Base-by-base conservation (phyloP, 495 filamentous ascomycete species). In the Penicillium crystallinum region DNA sequence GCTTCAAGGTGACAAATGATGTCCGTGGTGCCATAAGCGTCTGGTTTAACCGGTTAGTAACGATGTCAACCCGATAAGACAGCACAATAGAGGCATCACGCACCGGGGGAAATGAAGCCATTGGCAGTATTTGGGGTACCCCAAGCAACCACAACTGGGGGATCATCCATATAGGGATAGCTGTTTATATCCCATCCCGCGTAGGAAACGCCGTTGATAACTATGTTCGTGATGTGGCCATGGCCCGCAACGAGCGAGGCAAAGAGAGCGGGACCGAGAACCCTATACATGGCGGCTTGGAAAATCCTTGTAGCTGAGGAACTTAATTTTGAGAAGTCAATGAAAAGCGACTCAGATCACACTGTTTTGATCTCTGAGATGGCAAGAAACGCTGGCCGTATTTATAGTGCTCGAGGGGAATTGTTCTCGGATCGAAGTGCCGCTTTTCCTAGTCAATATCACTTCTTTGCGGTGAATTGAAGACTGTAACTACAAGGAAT, bases 1-100 rank as follows among this genome's bases (percentile, higher is more conserved):
- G 77, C 80, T 29, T 70, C 67, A 27, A 68, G 69, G 68, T 89
- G 85, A 72, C 87, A 91, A 65, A 82, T 78, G 54, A 90, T 89
- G 59, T 88, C 81, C 14, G 67, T 54, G 52, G 68, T 73, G 27
- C 69, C 67, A 53, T 74, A 72, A 3, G 53, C 61, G 46, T 66
- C 60, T 48, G 75, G 66, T 62, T 82, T 77, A 9, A 63, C 12
- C 5, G 6, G 18, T 33, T 15, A 41, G 25, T 22, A n/a, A 29
- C 22, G 5, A 15, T 6, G 33, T 18, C 6, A 15, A 9, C 1
- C 12, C 18, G 7, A 6, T 18, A 4, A 22, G 14, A 12, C 0
- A 31, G n/a, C 8, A 31, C 3, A 23, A 11, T 10, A 21, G 29
- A 4, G 12, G 29, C 40, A 17, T 41, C 36, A 33, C 59, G 21